Evolutionary conservation across 768 basidiomycete genomes (phyloP).

Genomic region (Calvatia gigantea): DNA sequence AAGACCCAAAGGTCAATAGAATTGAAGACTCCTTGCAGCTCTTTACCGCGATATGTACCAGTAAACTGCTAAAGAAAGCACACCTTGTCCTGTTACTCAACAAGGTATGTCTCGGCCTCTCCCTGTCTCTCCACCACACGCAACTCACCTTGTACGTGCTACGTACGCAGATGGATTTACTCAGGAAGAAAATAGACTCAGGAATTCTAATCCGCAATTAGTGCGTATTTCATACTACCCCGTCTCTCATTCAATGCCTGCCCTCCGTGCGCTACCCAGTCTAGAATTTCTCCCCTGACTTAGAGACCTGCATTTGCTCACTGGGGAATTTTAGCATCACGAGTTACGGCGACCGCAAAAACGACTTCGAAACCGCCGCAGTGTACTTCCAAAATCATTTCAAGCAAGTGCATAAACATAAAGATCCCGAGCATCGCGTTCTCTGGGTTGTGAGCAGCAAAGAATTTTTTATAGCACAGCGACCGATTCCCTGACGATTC

Average conservation of each 20-base stretch:
- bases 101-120: slow-evolving; percentile 53
- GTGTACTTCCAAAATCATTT: slow-evolving; percentile 88
- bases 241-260: slow-evolving; percentile 2
- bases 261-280: not conserved
- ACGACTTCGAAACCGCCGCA: slow-evolving; percentile 66
- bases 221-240: slow-evolving; percentile 41
- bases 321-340: slow-evolving; percentile 50
- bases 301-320: not conserved
- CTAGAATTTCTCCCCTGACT: not conserved
- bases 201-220: slow-evolving; percentile 73
- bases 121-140: slow-evolving; percentile 3
- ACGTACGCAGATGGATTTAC: slow-evolving; percentile 55
- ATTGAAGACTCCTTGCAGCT: slow-evolving; percentile 81
- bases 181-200: slow-evolving; percentile 66
- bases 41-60: slow-evolving; percentile 72
- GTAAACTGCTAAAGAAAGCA: slow-evolving; percentile 67
- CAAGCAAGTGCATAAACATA: slow-evolving; percentile 65
- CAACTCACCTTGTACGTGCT: not conserved
- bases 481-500: not conserved
- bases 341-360: slow-evolving; percentile 70
- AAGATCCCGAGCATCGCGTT: slow-evolving; percentile 54
- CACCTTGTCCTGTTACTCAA: slow-evolving; percentile 76
- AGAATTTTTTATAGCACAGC: not conserved
- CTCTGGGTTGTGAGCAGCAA: slow-evolving; percentile 57
- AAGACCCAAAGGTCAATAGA: slow-evolving; percentile 74